phyloP scores from a whole-genome alignment of 345 rosid genomes.

The Eucalyptus guilfoylei region DNA sequence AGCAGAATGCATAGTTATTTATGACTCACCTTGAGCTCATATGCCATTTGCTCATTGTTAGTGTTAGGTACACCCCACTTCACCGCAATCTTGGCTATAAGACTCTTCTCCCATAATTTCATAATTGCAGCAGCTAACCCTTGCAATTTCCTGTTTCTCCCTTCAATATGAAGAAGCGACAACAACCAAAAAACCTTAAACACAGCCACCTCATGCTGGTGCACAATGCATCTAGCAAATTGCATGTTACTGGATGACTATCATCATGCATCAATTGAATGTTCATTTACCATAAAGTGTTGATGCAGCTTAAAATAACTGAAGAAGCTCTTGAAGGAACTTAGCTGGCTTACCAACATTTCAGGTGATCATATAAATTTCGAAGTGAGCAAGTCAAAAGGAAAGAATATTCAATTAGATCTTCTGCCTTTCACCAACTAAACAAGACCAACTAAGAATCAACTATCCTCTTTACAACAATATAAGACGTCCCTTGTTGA shows the following conservation, averaged over 20 bases:
- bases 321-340: background rate
- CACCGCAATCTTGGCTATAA: constrained; percentile 69
- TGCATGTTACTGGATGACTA: background rate
- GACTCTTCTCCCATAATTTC: constrained; percentile 72
- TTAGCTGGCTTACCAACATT: background rate
- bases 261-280: background rate
- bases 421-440: background rate
- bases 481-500: background rate
- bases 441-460: background rate
- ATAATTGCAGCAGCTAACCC: constrained; percentile 74
- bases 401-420: background rate
- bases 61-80: constrained; percentile 78
- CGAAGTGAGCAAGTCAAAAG: background rate
- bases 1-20: background rate
- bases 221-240: background rate
- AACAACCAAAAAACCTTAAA: background rate
- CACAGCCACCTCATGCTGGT: background rate
- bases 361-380: background rate
- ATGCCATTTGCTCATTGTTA: constrained; percentile 72
- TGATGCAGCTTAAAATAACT: background rate
- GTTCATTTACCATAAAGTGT: background rate
- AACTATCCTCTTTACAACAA: background rate
- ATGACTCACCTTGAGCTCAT: constrained; percentile 49
- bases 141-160: constrained; percentile 71
- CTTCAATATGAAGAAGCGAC: constrained; percentile 18